These are phyloP conservation scores for Limonomyces culmigenus DNA, from an alignment of 1,284 basidiomycete genomes.

Conservation along the genomic window DNA sequence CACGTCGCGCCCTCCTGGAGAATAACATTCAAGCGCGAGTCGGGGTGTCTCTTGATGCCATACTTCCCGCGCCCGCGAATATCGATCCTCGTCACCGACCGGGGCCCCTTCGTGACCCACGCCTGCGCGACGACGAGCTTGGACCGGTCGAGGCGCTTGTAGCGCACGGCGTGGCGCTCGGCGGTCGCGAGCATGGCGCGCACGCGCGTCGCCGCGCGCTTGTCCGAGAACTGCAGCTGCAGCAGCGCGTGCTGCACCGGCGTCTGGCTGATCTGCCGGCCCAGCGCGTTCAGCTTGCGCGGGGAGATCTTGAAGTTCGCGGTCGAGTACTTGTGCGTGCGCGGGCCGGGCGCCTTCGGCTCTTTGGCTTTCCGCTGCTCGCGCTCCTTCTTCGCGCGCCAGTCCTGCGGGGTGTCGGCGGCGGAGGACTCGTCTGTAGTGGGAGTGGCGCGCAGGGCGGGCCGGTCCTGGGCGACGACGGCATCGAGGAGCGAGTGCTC, in stretches of 20 bases:
- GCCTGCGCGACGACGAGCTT: conserved; percentile 77
- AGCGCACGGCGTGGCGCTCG: conserved; percentile 67
- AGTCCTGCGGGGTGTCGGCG: no score
- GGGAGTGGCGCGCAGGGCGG: no score
- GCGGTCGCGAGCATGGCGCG: conserved; percentile 82
- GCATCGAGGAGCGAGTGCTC: conserved; percentile 40
- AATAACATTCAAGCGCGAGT: conserved; percentile 65
- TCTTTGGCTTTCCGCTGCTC: conserved; percentile 9
- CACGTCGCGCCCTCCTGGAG: conserved; percentile 74
- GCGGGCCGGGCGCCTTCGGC: conserved; percentile 20
- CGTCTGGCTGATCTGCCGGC: conserved; percentile 74
- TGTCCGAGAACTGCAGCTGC: conserved; percentile 92
- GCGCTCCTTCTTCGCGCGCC: conserved; percentile 10
- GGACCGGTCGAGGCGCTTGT: conserved; percentile 62
- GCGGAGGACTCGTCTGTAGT: no score
- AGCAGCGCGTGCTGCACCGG: conserved; percentile 90
- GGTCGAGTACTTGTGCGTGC: conserved; percentile 87
- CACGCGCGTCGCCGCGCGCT: conserved; percentile 72
- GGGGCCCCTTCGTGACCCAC: conserved; percentile 82
- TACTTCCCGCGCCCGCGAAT: conserved; percentile 72
- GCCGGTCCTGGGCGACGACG: no score
- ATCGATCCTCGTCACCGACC: conserved; percentile 55
- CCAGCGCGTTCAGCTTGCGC: conserved; percentile 81
- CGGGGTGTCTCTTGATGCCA: conserved; percentile 68
- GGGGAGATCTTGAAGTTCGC: conserved; percentile 87